Conservation (phyloP, 1,284 basidiomycete genomes). For the Xanthoconium separans region DNA sequence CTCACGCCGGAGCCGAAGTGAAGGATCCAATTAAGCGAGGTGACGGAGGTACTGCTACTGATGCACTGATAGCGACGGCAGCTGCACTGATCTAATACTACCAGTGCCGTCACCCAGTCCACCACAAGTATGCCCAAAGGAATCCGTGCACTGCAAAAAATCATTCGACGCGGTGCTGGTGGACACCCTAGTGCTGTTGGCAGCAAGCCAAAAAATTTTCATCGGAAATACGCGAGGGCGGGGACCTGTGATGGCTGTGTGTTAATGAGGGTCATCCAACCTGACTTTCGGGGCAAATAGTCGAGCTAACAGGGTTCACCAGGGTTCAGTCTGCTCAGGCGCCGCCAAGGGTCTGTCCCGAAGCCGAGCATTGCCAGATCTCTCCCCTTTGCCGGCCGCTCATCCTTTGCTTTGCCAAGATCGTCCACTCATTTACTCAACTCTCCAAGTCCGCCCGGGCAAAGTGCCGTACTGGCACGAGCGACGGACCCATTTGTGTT, state of each 20-base stretch:
- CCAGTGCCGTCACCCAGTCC: not conserved
- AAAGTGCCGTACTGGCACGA: slow-evolving; percentile 29
- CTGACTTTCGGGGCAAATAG: slow-evolving; percentile 35
- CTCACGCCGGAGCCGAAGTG: slow-evolving; percentile 25
- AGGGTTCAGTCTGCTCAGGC: slow-evolving; percentile 33
- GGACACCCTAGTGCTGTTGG: slow-evolving; percentile 19
- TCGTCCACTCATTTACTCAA: slow-evolving; percentile 30
- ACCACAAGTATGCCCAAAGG: not conserved
- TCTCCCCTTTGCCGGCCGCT: slow-evolving; percentile 12
- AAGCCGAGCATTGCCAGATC: slow-evolving; percentile 17
- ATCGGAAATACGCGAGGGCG: slow-evolving; percentile 39
- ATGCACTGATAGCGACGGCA: not conserved
- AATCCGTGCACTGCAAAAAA: slow-evolving; percentile 6
- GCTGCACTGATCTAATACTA: slow-evolving; percentile 2
- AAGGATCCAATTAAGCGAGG: slow-evolving; percentile 14
- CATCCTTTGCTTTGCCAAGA: slow-evolving; percentile 23
- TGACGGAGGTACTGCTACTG: slow-evolving; percentile 5
- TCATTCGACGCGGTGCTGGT: slow-evolving; percentile 11
- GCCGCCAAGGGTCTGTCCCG: slow-evolving; percentile 33
- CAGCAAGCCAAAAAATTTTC: slow-evolving; percentile 34
- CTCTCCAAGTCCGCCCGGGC: slow-evolving; percentile 19
- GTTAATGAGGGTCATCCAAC: slow-evolving; percentile 34
- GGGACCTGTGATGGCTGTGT: slow-evolving; percentile 40
- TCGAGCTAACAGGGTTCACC: slow-evolving; percentile 28
- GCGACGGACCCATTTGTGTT: slow-evolving; percentile 34